phyloP scores from a whole-genome alignment of 2,329 filamentous ascomycete species.

The Apiospora saccharicola region DNA sequence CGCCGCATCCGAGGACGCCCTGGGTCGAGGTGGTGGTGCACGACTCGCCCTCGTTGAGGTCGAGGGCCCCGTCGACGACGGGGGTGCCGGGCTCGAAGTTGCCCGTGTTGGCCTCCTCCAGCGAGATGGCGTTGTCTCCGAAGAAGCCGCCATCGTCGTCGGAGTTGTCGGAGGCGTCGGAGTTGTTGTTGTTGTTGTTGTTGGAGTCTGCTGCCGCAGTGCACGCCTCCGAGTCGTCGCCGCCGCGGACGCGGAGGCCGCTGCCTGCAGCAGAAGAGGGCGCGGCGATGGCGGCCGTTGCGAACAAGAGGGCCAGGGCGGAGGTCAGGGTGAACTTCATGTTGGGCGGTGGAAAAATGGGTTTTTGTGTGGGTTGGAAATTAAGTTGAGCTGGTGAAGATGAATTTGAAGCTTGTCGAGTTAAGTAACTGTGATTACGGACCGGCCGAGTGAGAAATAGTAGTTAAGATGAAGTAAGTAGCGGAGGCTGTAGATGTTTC shows the following conservation, averaged over 20 bases:
- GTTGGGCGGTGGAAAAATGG: neutral
- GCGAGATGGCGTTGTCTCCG: too few species aligned
- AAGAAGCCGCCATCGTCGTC: too few species aligned
- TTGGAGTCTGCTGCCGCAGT: too few species aligned
- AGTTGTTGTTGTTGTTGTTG: too few species aligned
- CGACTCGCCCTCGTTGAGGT: conserved; percentile 2
- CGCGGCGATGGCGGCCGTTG: neutral
- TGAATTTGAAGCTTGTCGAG: neutral
- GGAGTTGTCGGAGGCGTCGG: too few species aligned
- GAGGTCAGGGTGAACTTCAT: neutral
- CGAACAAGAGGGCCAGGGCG: neutral
- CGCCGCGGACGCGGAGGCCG: neutral
- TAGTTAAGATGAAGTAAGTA: too few species aligned
- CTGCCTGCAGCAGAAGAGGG: neutral
- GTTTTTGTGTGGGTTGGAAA: neutral
- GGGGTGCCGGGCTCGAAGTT: conserved; percentile 5
- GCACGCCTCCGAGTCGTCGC: too few species aligned
- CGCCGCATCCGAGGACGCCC: neutral
- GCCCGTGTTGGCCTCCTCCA: neutral
- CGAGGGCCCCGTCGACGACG: neutral
- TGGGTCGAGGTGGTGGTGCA: conserved; percentile 15
- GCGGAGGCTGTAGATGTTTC: too few species aligned
- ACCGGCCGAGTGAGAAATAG: neutral
- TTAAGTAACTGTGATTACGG: neutral
- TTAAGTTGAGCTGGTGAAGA: neutral